phyloP scores from a whole-genome alignment of 208 protist genomes.

The Wallacemonas collosoma region DNA sequence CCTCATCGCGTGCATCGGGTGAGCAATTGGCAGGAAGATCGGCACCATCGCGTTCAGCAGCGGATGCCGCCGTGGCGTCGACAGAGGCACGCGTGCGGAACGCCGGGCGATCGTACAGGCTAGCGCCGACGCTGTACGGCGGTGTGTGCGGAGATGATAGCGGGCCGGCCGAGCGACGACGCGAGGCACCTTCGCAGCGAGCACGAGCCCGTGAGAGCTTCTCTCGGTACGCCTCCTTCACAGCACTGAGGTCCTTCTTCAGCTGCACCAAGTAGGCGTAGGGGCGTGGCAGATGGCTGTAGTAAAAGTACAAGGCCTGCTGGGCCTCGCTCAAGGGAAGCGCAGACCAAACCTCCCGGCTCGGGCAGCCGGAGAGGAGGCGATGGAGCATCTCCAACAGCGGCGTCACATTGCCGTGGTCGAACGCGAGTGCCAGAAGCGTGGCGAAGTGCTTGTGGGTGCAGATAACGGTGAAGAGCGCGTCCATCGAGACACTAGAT shows the following conservation, averaged over 20 bases:
- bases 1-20: no score
- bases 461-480: slow-evolving; percentile 19
- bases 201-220: not conserved
- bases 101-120: slow-evolving; percentile 7
- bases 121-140: not conserved
- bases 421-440: slow-evolving; percentile 60
- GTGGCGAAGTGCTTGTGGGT: slow-evolving; percentile 35
- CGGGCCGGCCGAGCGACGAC: not conserved
- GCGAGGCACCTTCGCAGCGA: not conserved
- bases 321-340: not conserved
- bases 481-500: not conserved
- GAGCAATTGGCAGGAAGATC: no score
- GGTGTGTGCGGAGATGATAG: not conserved
- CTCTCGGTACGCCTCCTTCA: not conserved
- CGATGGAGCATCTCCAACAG: slow-evolving; percentile 44
- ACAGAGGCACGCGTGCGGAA: not conserved
- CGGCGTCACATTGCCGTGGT: slow-evolving; percentile 44
- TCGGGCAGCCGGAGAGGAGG: slow-evolving; percentile 23
- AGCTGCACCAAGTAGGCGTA: slow-evolving; percentile 9
- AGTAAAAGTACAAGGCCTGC: slow-evolving; percentile 19
- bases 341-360: slow-evolving; percentile 16
- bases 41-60: no score
- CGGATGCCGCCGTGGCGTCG: not conserved
- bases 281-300: slow-evolving; percentile 14
- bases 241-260: not conserved